phyloP scores from a whole-genome alignment of 257 asterid genomes.

The Solanum etuberosum region DNA sequence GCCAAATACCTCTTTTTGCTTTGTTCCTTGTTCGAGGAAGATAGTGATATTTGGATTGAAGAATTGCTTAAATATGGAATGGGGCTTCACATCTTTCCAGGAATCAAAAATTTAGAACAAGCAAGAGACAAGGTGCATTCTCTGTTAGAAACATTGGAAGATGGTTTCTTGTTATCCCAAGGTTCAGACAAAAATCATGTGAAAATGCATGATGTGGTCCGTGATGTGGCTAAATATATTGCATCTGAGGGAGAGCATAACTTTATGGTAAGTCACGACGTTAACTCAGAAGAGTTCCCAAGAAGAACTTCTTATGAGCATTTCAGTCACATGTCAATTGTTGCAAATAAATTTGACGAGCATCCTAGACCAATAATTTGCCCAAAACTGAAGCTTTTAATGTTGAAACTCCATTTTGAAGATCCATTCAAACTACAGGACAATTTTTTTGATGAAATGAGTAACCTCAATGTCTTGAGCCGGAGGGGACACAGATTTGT shows the following conservation, averaged over 20 bases:
- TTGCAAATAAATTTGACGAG: background rate
- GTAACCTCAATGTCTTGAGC: background rate
- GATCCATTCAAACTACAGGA: background rate
- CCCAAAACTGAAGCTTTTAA: background rate
- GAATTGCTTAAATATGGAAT: background rate
- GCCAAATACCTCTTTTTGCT: background rate
- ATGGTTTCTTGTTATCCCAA: background rate
- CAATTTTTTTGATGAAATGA: background rate
- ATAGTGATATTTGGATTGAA: background rate
- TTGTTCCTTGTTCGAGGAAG: conserved; percentile 3
- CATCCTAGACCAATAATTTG: background rate
- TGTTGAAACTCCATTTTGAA: background rate
- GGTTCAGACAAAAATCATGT: background rate
- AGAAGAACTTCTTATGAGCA: background rate
- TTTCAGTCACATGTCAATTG: background rate
- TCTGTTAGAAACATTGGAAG: background rate
- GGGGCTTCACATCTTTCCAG: background rate
- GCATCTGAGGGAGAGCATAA: background rate
- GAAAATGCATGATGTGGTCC: conserved; percentile 7
- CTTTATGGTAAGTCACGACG: background rate
- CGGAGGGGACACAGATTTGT: background rate
- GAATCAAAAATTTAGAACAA: background rate
- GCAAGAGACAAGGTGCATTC: background rate
- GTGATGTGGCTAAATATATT: background rate
- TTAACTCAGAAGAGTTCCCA: background rate